These are phyloP conservation scores for Phlebiopsis gigantea DNA, from an alignment of 768 basidiomycete genomes.

Conservation along the genomic window DNA sequence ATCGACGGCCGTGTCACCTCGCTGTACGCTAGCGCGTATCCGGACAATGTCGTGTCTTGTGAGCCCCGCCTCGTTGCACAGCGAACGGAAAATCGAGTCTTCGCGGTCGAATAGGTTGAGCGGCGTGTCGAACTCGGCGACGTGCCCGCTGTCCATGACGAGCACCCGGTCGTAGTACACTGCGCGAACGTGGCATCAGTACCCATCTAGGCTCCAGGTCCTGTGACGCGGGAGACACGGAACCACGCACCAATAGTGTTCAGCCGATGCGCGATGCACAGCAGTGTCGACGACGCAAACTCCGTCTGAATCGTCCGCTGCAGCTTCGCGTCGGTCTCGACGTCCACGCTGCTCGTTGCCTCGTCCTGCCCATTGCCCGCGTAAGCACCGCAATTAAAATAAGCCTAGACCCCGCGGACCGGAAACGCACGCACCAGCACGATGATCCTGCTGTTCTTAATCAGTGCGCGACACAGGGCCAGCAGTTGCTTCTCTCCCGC, in stretches of 20 bases:
- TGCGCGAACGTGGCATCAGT: slow-evolving; percentile 34
- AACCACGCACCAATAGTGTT: slow-evolving; percentile 45
- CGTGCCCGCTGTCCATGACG: slow-evolving; percentile 64
- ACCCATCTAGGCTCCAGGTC: background rate
- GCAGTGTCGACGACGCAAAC: slow-evolving; percentile 66
- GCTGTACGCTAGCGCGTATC: slow-evolving; percentile 30
- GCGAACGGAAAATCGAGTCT: slow-evolving; percentile 62
- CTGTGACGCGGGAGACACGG: background rate
- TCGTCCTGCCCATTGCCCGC: slow-evolving; percentile 43
- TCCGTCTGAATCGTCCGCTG: slow-evolving; percentile 84
- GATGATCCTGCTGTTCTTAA: slow-evolving; percentile 68
- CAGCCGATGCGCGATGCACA: slow-evolving; percentile 70
- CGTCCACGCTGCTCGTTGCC: slow-evolving; percentile 82
- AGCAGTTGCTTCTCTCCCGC: slow-evolving; percentile 88
- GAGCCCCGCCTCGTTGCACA: slow-evolving; percentile 63
- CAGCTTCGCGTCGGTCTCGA: slow-evolving; percentile 85
- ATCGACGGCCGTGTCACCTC: background rate
- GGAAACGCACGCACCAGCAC: slow-evolving; percentile 45
- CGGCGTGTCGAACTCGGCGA: slow-evolving; percentile 74
- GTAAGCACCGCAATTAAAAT: background rate
- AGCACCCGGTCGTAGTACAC: slow-evolving; percentile 64
- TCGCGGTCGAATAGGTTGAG: slow-evolving; percentile 55
- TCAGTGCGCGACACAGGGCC: slow-evolving; percentile 75
- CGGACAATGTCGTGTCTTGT: slow-evolving; percentile 50
- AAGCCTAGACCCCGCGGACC: background rate